Base-by-base conservation (phyloP, 257 asterid genomes). In the Gynochthodes officinalis region DNA sequence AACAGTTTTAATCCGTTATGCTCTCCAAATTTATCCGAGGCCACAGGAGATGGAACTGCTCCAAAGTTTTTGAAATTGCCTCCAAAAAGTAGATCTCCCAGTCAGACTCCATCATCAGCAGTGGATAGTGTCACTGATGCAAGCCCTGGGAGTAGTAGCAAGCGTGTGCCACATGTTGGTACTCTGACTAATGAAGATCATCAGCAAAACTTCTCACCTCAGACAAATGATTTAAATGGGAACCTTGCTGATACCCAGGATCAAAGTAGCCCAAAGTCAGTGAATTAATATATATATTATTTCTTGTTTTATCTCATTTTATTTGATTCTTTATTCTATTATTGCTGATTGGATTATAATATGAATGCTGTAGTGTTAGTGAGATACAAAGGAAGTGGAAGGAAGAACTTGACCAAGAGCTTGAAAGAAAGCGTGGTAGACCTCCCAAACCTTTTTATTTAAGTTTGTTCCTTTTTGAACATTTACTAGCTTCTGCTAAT, bases 331-430 rank as follows among this genome's bases (percentile, higher is more conserved):
- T 50, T 53, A 21, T 69, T 18, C 18, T n/a, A 39, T 54, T 50
- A 32, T 12, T 13, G 11, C 40, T 77, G 58, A 64, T 40, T 63
- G 73, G 62, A 63, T 49, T n/a, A 33, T 30, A 42, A 0, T 59
- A 40, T n/a, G 23, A 39, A n/a, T 77, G 58, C 33, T 58, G 43
- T 66, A 77, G 84, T 9, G 74, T 77, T 59, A 60, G 52, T 46
- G 87, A 83, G 75, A 83, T 77, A 76, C 80, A 83, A 69, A 80
- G 74, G 80, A 80, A 77, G 59, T 83, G 86, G 86, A 80, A 83
- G 61, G 86, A 80, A 72, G 84, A 83, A 74, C 87, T 83, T 40
- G 81, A 63, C 59, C 80, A 83, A 70, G 84, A 83, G 72, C 84
- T 83, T 59, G 87, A 83, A 71, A 80, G 79, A 73, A 83, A 80